Evolutionary conservation across 1,284 basidiomycete species (phyloP).

Genomic region (Moesziomyces globuligerus): DNA sequence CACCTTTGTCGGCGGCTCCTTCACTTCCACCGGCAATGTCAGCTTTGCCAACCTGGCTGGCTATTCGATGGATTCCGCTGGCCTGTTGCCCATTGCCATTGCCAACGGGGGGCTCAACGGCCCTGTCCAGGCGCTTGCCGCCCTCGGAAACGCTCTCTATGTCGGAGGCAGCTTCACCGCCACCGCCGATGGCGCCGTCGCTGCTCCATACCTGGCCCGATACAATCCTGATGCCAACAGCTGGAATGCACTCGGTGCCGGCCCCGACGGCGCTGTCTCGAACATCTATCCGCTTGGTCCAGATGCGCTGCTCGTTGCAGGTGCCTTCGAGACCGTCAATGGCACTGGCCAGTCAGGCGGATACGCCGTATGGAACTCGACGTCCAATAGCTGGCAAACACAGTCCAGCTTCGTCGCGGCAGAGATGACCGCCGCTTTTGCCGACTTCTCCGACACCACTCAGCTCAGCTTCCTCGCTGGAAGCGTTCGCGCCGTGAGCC

Average conservation of each 20-base stretch:
- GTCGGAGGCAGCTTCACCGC: constrained; percentile 86
- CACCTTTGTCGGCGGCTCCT: constrained; percentile 82
- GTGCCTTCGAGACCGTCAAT: constrained; percentile 76
- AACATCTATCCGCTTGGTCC: constrained; percentile 72
- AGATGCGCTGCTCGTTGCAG: constrained; percentile 75
- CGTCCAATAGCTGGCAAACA: constrained; percentile 74
- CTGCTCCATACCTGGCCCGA: constrained; percentile 72
- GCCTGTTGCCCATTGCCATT: constrained; percentile 68
- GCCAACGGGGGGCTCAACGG: constrained; percentile 67
- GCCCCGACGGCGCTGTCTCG: constrained; percentile 80
- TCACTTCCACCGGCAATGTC: constrained; percentile 73
- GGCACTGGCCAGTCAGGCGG: constrained; percentile 72
- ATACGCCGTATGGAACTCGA: constrained; percentile 81
- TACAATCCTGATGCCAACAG: constrained; percentile 77
- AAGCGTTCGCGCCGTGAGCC: constrained; percentile 68
- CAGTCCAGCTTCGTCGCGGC: constrained; percentile 70
- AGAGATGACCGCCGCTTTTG: constrained; percentile 77
- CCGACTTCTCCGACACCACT: constrained; percentile 70
- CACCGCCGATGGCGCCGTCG: constrained; percentile 73
- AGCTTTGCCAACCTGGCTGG: constrained; percentile 78
- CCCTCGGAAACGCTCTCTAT: constrained; percentile 72
- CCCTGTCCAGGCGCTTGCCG: constrained; percentile 54
- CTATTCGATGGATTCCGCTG: constrained; percentile 73
- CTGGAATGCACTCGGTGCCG: constrained; percentile 79
- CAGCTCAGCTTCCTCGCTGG: constrained; percentile 69